Conservation (phyloP, 768 basidiomycete species). For the Gloeophyllum trabeum region DNA sequence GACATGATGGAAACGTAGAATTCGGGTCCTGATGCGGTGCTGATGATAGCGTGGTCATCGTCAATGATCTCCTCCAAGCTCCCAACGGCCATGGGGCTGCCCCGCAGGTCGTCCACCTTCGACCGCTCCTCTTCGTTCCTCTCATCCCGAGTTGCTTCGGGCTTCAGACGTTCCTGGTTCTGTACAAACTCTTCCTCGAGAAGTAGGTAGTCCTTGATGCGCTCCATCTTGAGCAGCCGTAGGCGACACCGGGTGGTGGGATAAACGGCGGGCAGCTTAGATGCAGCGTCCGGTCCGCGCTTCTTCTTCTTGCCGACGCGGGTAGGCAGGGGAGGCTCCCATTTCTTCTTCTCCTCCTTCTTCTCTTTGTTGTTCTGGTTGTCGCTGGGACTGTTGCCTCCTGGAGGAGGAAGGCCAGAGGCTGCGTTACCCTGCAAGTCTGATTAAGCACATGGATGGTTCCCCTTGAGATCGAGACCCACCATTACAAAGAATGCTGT, state of each 20-base stretch:
- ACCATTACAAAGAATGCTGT: too few species aligned
- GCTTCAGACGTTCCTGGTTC: conserved; percentile 87
- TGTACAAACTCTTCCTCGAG: conserved; percentile 92
- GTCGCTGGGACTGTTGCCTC: conserved; percentile 26
- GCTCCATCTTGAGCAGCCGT: conserved; percentile 91
- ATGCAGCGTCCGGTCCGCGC: conserved; percentile 82
- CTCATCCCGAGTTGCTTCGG: conserved; percentile 81
- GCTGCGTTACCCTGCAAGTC: conserved; percentile 57
- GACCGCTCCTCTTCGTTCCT: conserved; percentile 93
- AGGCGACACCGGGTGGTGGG: conserved; percentile 94
- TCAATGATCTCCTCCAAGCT: conserved; percentile 97
- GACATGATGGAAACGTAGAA: conserved; percentile 97
- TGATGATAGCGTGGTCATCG: conserved; percentile 98
- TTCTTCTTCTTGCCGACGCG: conserved; percentile 96
- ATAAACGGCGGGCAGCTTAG: conserved; percentile 85
- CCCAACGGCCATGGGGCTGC: conserved; percentile 96
- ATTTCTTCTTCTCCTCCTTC: conserved; percentile 77
- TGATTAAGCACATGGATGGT: not conserved
- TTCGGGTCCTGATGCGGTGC: conserved; percentile 88
- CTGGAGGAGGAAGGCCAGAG: conserved; percentile 38
- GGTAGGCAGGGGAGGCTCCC: conserved; percentile 96
- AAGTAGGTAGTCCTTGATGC: conserved; percentile 95
- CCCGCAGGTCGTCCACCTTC: conserved; percentile 88
- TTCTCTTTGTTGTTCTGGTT: conserved; percentile 30
- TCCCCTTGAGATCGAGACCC: too few species aligned